These are phyloP conservation scores for Lobulomyces angularis DNA, from an alignment of 192 early-diverging fungal species.

Conservation along the genomic window DNA sequence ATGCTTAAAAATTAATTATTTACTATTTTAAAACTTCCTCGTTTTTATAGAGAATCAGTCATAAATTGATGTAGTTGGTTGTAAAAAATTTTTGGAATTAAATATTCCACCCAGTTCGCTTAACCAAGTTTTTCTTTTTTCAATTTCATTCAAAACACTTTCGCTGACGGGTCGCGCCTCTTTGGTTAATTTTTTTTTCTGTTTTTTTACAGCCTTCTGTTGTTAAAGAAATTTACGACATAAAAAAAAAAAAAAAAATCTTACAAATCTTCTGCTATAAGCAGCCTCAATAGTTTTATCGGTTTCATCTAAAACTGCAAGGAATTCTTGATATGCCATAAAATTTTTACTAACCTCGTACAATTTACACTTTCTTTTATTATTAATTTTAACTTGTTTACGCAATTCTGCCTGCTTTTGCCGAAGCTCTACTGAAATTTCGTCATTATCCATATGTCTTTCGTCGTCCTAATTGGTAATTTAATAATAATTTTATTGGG, in stretches of 20 bases:
- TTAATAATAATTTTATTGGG: slow-evolving; percentile 10
- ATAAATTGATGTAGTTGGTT: no score
- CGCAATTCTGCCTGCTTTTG: slow-evolving; percentile 57
- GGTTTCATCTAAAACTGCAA: slow-evolving; percentile 68
- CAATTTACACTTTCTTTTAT: slow-evolving; percentile 48
- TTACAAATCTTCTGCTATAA: slow-evolving; percentile 75
- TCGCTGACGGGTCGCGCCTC: no score
- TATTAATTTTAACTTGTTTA: slow-evolving; percentile 56
- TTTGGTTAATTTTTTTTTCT: slow-evolving; percentile 5
- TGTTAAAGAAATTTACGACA: neutral
- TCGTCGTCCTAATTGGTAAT: slow-evolving; percentile 63
- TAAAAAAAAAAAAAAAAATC: slow-evolving; percentile 13
- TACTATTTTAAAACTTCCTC: no score
- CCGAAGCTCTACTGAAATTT: slow-evolving; percentile 39
- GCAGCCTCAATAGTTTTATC: slow-evolving; percentile 81
- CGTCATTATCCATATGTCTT: slow-evolving; percentile 47
- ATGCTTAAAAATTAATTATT: no score
- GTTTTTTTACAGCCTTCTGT: slow-evolving; percentile 7
- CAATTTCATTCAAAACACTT: no score
- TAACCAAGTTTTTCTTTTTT: no score
- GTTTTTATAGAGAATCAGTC: no score
- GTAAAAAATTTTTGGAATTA: no score
- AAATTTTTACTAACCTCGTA: slow-evolving; percentile 55
- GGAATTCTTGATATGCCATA: slow-evolving; percentile 80
- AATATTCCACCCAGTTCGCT: no score